These are phyloP conservation scores for Canariomyces notabilis DNA, from an alignment of 2,329 filamentous ascomycete species.

Conservation along the genomic window DNA sequence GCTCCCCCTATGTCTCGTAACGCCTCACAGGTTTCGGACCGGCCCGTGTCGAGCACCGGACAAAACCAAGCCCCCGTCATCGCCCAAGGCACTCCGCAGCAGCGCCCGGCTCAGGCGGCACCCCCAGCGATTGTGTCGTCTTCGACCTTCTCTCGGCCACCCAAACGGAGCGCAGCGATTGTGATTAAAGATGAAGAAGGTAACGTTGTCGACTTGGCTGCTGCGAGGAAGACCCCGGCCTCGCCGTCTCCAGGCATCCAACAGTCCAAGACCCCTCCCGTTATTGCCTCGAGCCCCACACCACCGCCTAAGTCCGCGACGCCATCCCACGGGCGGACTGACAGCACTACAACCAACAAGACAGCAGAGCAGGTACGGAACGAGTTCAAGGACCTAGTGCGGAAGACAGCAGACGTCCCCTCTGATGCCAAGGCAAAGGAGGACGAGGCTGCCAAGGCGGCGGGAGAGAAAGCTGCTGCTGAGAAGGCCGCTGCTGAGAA, in stretches of 20 bases:
- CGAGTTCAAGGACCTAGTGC: constrained; percentile 76
- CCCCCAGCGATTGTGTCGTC: constrained; percentile 38
- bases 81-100: constrained; percentile 55
- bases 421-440: constrained; percentile 15
- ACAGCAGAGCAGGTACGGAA: constrained; percentile 75
- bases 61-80: constrained; percentile 57
- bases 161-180: constrained; percentile 67
- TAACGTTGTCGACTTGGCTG: constrained; percentile 67
- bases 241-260: constrained; percentile 53
- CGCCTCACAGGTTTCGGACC: constrained; percentile 71
- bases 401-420: constrained; percentile 50
- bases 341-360: constrained; percentile 64
- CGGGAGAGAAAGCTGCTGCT: constrained; percentile 20
- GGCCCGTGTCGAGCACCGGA: constrained; percentile 59
- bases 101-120: constrained; percentile 56
- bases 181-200: constrained; percentile 80
- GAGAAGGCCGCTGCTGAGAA: constrained; percentile 29
- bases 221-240: constrained; percentile 50
- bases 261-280: constrained; percentile 59
- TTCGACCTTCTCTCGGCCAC: constrained; percentile 45
- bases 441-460: constrained; percentile 18
- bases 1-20: constrained; percentile 77
- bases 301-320: constrained; percentile 73
- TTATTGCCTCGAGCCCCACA: constrained; percentile 70
- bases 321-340: constrained; percentile 63